Base-by-base conservation (phyloP, 495 filamentous ascomycete genomes). In the Aspergillus cavernicola region DNA sequence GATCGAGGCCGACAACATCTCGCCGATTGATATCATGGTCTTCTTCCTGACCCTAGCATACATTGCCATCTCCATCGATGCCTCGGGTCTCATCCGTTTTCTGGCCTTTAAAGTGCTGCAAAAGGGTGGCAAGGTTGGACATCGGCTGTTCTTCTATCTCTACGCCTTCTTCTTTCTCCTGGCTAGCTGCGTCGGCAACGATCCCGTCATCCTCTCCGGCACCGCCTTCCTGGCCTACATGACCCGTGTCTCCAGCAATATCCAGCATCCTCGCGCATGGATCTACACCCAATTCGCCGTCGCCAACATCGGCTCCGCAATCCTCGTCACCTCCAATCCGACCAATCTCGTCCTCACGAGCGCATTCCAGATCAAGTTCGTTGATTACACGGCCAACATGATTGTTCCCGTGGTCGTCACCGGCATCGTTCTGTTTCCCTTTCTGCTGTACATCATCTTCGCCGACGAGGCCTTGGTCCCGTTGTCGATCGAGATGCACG, bases 81-180 rank as follows among this genome's bases (percentile, higher is more conserved):
- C 52, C 9, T 54, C 52, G 11, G 52, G 52, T 7, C 42, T 54
- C 9, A 54, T 54, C 36, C 52, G 52, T 7, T 54, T 33, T 10
- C 52, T 54, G n/a, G 52, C 52, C 15, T 54, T 47, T 42, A 54
- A 47, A 12, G 52, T 54, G 13, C 42, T 54, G 16, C 52, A 54
- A 18, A 45, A 44, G 24, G 52, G 52, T 3, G 52, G 52, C 16
- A 45, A 45, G 23, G 32, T 32, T 1, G 52, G 52, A 18, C 52
- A 46, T 9, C 23, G 42, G 7, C 35, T 54, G 20, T 54, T 39
- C 15, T 36, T 54, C 23, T 54, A 40, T 18, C 52, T 54, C 0
- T 54, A 54, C 16, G 19, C 23, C 15, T 54, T 54, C 43, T 54
- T 54, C 42, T 54, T 54, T 23, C 15, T 40, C 26, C 52, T 54